Percentiles rank a stretch among this genome's conserved stretches.
phyloP scores from a whole-genome alignment of 768 basidiomycete species.

The Boletus huronensis region DNA sequence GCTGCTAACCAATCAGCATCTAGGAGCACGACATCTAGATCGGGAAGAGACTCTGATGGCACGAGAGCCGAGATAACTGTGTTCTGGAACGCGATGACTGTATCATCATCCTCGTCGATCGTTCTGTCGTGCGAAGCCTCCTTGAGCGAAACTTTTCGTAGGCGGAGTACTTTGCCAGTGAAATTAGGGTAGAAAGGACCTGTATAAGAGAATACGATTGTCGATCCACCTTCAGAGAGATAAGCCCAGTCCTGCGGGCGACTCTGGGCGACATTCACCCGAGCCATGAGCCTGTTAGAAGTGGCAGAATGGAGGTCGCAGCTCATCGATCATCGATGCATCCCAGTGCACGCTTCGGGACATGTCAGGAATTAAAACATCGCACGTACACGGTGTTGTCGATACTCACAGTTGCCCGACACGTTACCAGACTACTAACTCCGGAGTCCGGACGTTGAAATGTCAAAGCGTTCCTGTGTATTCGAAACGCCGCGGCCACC shows the following conservation, averaged over 20 bases:
- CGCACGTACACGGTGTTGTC: neutral
- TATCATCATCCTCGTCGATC: conserved; percentile 38
- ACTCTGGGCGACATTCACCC: conserved; percentile 22
- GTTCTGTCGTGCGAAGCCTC: conserved; percentile 9
- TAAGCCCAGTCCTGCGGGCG: conserved; percentile 70
- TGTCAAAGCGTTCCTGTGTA: conserved; percentile 6
- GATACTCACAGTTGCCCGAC: no score
- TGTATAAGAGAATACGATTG: conserved; percentile 80
- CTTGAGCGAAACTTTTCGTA: conserved; percentile 54
- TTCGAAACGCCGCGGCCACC: neutral
- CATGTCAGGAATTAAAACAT: neutral
- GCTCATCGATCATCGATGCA: neutral
- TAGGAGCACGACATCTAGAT: conserved; percentile 45
- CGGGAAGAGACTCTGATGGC: conserved; percentile 55
- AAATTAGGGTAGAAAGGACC: conserved; percentile 53
- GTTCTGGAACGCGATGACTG: conserved; percentile 54
- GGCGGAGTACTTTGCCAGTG: conserved; percentile 66
- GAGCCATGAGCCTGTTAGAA: conserved; percentile 11
- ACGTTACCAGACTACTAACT: no score
- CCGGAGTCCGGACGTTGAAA: no score
- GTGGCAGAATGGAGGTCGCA: neutral
- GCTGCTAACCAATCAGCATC: conserved; percentile 56
- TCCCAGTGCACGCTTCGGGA: neutral
- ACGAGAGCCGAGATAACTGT: conserved; percentile 65
- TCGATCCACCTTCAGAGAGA: conserved; percentile 89